Base-by-base conservation (phyloP, 140 eudicot genomes). In the Artemisia princeps region DNA sequence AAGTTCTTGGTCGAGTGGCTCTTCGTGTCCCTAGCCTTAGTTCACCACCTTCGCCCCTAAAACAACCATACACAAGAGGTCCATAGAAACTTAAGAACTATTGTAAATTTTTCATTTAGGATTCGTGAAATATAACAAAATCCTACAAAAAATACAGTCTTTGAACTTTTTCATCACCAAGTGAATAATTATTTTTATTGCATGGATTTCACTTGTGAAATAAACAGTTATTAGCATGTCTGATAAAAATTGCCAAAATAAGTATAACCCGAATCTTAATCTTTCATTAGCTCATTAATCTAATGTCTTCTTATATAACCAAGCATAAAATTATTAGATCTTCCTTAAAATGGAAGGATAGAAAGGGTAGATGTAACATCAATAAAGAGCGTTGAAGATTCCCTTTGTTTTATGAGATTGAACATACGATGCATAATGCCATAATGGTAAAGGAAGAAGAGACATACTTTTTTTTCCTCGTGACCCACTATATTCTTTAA, bases 41-140 rank as follows among this genome's bases (percentile, higher is more conserved):
- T 50, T 86, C 94, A 59, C 97, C 97, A 58, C 73, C 80, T 69
- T 89, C 87, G 22, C 95, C 94, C 86, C 97, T 89, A 60, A 78
- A 77, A 49, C 26, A 2, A 48, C 2, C 24, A 72, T 51, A 9
- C 48, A 55, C 62, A 56, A 72, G 24, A 15, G 16, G 59, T 66
- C 11, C 3, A 48, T 10, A 13, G 24, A 74, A 22, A 58, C 40
- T 28, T 19, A n/a, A 59, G 33, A 20, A 37, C 44, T 37, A 37
- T 6, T 37, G 44, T 6, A 37, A 37, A 37, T 1, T 6, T 37
- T 37, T 1, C 44, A 37, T 37, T 37, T 37, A 37, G 44, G 2
- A 37, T 37, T 6, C 10, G 10, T 37, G 44, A 6, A 6, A 37
- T 37, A 37, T 37, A 37, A 37, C 44, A 37, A 37, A 37, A 37